A percentile compares a stretch with the other conserved stretches of the same genome.
phyloP scores from a whole-genome alignment of 805 yeast species.

The Jamesozyma gamospora region DNA sequence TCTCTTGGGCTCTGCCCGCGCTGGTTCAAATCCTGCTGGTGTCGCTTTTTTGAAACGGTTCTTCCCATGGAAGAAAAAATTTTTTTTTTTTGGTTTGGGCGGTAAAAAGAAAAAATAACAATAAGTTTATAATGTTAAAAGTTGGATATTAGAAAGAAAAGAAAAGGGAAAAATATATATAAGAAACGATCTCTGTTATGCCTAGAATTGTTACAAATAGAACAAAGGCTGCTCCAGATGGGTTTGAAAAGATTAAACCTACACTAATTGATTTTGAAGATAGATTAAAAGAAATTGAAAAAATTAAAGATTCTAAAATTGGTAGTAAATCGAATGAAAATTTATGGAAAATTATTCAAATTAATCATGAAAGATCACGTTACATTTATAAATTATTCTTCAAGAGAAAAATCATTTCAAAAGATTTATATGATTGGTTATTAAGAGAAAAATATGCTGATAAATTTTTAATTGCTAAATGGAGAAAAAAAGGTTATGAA shows the following conservation, averaged over 20 bases:
- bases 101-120: too few species aligned
- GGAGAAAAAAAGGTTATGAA: slow-evolving; percentile 82
- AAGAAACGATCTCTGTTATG: slow-evolving; percentile 10
- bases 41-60: slow-evolving; percentile 32
- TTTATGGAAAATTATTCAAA: slow-evolving; percentile 58
- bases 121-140: too few species aligned
- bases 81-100: too few species aligned
- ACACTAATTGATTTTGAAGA: slow-evolving; percentile 50
- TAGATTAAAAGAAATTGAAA: slow-evolving; percentile 46
- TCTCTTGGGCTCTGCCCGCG: slow-evolving; percentile 71
- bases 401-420: slow-evolving; percentile 55
- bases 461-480: slow-evolving; percentile 65
- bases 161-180: too few species aligned
- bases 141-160: too few species aligned
- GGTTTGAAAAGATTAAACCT: slow-evolving; percentile 58
- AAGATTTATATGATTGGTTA: slow-evolving; percentile 65
- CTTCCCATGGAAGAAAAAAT: background rate
- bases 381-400: slow-evolving; percentile 69
- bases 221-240: slow-evolving; percentile 55
- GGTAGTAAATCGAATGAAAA: slow-evolving; percentile 45
- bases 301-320: slow-evolving; percentile 31
- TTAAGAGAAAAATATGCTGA: slow-evolving; percentile 59
- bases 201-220: slow-evolving; percentile 16
- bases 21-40: slow-evolving; percentile 74
- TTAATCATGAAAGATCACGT: slow-evolving; percentile 67